These are phyloP conservation scores for Trifolium pratense DNA, from an alignment of 306 rosid species.

Conservation along the genomic window DNA sequence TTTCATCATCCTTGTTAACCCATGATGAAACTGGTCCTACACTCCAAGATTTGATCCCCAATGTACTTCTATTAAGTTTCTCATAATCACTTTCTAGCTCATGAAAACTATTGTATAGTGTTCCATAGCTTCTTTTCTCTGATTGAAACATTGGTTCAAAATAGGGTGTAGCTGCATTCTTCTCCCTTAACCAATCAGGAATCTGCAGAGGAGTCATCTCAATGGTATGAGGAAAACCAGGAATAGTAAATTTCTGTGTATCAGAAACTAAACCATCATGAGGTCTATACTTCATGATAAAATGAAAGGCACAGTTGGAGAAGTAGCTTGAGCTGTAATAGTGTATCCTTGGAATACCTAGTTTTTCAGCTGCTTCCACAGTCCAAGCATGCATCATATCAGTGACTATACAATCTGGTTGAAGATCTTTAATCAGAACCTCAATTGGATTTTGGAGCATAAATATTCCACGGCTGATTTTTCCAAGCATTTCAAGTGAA, in stretches of 20 bases:
- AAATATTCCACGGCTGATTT: background rate
- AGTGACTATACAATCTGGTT: slow-evolving; percentile 35
- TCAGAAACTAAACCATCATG: slow-evolving; percentile 32
- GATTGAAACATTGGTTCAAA: slow-evolving; percentile 27
- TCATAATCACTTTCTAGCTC: slow-evolving; percentile 44
- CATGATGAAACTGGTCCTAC: slow-evolving; percentile 44
- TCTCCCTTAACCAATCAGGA: background rate
- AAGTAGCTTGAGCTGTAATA: slow-evolving; percentile 44
- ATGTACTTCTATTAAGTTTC: slow-evolving; percentile 2
- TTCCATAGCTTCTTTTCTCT: slow-evolving; percentile 44
- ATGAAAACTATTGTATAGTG: slow-evolving; percentile 38
- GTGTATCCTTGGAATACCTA: slow-evolving; percentile 39
- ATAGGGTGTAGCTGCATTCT: background rate
- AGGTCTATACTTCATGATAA: slow-evolving; percentile 31
- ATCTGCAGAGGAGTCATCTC: slow-evolving; percentile 36
- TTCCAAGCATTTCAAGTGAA: background rate
- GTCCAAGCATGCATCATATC: slow-evolving; percentile 42
- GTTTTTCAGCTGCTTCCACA: slow-evolving; percentile 36
- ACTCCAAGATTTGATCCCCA: slow-evolving; percentile 42
- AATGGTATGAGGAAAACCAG: slow-evolving; percentile 30
- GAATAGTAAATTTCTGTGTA: slow-evolving; percentile 31
- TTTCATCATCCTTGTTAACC: slow-evolving; percentile 29
- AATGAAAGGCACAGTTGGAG: background rate
- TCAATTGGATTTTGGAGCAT: slow-evolving; percentile 34
- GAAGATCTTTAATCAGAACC: slow-evolving; percentile 26